These are phyloP conservation scores for Termitomyces eurrhizus DNA, from an alignment of 768 basidiomycete species.

Conservation along the genomic window DNA sequence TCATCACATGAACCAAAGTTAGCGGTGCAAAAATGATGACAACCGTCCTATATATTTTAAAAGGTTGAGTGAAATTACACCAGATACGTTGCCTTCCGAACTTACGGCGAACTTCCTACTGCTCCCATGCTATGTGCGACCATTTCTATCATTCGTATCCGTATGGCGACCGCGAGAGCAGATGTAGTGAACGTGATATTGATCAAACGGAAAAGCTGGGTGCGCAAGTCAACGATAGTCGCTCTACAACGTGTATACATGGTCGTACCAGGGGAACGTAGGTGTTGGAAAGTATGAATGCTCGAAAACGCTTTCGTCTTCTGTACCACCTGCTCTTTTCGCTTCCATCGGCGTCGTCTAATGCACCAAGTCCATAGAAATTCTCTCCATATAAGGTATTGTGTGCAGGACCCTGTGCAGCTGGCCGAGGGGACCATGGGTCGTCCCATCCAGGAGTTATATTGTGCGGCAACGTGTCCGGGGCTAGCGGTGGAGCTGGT, in stretches of 20 bases:
- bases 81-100: constrained; percentile 8
- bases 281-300: constrained; percentile 67
- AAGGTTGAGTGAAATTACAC: not conserved
- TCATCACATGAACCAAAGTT: constrained; percentile 81
- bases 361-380: constrained; percentile 26
- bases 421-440: constrained; percentile 54
- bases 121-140: constrained; percentile 54
- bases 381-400: constrained; percentile 21
- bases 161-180: constrained; percentile 76
- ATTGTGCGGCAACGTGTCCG: constrained; percentile 52
- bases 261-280: constrained; percentile 73
- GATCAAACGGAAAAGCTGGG: constrained; percentile 76
- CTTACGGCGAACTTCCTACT: constrained; percentile 80
- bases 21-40: constrained; percentile 84
- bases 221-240: constrained; percentile 11
- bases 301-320: constrained; percentile 47
- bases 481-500: constrained; percentile 33
- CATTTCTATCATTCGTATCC: constrained; percentile 60
- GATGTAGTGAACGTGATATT: constrained; percentile 81
- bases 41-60: constrained; percentile 48
- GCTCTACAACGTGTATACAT: not conserved
- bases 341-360: constrained; percentile 22
- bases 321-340: constrained; percentile 27
- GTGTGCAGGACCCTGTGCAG: constrained; percentile 34
- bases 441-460: constrained; percentile 64